Conservation (phyloP, 2,329 filamentous ascomycete species). For the Magnaporthales sp. region DNA sequence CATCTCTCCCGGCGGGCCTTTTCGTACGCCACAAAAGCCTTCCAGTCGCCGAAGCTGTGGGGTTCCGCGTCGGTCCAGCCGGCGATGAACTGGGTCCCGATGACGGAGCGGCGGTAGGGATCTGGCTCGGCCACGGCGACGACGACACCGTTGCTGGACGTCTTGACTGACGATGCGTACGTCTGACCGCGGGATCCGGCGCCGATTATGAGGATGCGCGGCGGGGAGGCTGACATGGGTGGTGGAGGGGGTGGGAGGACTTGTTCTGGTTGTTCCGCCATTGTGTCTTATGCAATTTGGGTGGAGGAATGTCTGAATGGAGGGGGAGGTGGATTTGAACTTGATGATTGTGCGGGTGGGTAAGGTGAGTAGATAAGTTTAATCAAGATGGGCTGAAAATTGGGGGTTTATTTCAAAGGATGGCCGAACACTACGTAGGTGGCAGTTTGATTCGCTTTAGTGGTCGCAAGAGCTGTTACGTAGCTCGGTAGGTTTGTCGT, state of each 20-base stretch:
- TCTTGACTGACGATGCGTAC: slow-evolving; percentile 62
- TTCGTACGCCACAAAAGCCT: slow-evolving; percentile 69
- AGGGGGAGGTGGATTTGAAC: not conserved
- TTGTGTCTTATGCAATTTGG: not conserved
- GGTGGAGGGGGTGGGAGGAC: slow-evolving; percentile 29
- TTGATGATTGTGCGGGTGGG: too few species aligned
- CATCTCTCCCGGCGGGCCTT: slow-evolving; percentile 45
- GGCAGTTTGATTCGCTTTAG: too few species aligned
- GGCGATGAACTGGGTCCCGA: slow-evolving; percentile 71
- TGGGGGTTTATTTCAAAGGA: not conserved
- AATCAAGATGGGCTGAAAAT: not conserved
- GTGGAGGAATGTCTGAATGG: not conserved
- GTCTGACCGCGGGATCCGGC: slow-evolving; percentile 70
- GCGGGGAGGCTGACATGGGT: slow-evolving; percentile 38
- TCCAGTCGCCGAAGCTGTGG: slow-evolving; percentile 67
- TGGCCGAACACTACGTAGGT: too few species aligned
- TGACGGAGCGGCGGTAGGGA: slow-evolving; percentile 61
- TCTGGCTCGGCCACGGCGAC: slow-evolving; percentile 76
- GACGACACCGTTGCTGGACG: slow-evolving; percentile 58
- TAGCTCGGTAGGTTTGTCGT: too few species aligned
- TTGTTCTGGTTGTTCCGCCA: slow-evolving; percentile 2
- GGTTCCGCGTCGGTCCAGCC: slow-evolving; percentile 38
- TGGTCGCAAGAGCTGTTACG: not conserved
- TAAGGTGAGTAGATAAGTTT: too few species aligned
- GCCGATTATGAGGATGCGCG: slow-evolving; percentile 70